phyloP scores from a whole-genome alignment of 352 stramenopile species.

The Phytophthora megakarya region DNA sequence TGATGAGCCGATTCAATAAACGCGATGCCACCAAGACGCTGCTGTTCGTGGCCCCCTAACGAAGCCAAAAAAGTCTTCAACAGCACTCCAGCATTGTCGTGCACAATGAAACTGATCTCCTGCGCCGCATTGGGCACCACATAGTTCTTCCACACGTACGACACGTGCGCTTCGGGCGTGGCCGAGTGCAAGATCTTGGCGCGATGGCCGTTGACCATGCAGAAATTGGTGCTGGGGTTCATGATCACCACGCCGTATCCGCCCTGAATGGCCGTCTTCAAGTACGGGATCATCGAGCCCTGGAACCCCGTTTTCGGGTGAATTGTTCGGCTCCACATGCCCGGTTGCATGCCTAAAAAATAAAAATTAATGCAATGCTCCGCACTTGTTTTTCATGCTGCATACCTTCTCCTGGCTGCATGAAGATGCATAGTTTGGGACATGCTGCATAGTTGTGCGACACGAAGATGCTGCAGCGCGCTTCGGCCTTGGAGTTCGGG shows the following conservation, averaged over 20 bases:
- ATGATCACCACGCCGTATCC: conserved; percentile 83
- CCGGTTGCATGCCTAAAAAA: conserved; percentile 60
- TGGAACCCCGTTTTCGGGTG: conserved; percentile 84
- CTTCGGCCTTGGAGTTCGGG: conserved; percentile 86
- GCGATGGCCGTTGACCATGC: conserved; percentile 77
- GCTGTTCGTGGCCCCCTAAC: conserved; percentile 58
- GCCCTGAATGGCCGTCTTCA: conserved; percentile 85
- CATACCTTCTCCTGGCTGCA: conserved; percentile 69
- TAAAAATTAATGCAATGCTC: conserved; percentile 3
- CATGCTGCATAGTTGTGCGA: conserved; percentile 82
- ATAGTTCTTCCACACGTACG: conserved; percentile 90
- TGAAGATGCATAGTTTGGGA: conserved; percentile 81
- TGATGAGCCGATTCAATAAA: conserved; percentile 87
- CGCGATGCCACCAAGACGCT: conserved; percentile 74
- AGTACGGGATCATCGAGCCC: conserved; percentile 88
- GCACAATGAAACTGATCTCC: conserved; percentile 87
- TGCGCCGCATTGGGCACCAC: conserved; percentile 79
- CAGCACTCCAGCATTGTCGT: conserved; percentile 69
- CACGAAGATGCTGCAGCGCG: conserved; percentile 87
- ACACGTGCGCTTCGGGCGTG: conserved; percentile 76
- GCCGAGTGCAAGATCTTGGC: conserved; percentile 84
- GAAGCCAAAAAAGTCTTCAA: conserved; percentile 75
- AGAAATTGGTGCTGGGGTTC: conserved; percentile 85
- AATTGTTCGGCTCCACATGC: conserved; percentile 75
- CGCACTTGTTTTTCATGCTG: background rate